phyloP scores from a whole-genome alignment of 148 eudicot species.

The Agrostemma githago region DNA sequence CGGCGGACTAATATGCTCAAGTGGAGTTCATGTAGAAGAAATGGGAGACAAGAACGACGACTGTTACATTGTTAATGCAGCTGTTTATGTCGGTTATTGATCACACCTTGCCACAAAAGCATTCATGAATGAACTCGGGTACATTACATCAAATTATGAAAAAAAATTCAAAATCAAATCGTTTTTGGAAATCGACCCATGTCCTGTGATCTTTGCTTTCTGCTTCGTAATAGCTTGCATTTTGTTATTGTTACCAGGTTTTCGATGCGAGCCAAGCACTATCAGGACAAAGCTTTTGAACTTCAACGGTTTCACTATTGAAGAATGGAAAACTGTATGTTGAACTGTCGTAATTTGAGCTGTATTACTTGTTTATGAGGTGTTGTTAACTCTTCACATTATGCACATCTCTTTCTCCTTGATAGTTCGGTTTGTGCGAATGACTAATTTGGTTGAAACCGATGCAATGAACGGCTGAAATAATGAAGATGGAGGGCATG shows the following conservation, averaged over 20 bases:
- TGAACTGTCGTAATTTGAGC: neutral
- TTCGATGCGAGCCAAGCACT: neutral
- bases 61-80: constrained; percentile 95
- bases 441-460: too few relatives aligned
- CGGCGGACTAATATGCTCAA: constrained; percentile 94
- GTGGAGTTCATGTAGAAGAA: constrained; percentile 95
- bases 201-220: neutral
- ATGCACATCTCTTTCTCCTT: neutral
- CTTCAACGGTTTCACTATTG: neutral
- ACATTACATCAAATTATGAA: neutral
- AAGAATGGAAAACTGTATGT: constrained; percentile 11
- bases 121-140: constrained; percentile 4
- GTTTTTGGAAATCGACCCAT: neutral
- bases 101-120: neutral
- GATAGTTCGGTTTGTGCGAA: neutral
- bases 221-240: neutral
- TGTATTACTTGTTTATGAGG: neutral
- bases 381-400: neutral
- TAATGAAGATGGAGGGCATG: too few relatives aligned
- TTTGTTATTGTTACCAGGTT: constrained; percentile 7
- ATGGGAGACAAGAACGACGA: constrained; percentile 97
- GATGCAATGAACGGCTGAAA: too few relatives aligned
- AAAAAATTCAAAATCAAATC: neutral
- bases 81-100: constrained; percentile 89
- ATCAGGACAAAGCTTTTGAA: constrained; percentile 5